Conservation (phyloP, 306 rosid species). For the Cucurbita ficifolia region DNA sequence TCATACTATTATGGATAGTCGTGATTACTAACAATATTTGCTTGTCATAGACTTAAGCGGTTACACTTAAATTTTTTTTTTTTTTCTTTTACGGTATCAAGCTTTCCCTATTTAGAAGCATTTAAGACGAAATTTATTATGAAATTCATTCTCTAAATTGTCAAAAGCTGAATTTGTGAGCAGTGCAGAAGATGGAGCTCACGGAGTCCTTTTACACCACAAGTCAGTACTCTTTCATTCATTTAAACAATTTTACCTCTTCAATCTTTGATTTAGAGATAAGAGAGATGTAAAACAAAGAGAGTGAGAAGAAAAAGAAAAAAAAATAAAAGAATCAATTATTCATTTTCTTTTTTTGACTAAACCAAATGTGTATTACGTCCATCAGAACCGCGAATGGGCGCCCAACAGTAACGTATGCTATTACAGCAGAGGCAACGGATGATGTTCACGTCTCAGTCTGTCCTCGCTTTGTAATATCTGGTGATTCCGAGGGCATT, state of each 20-base stretch:
- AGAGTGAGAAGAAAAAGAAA: no score
- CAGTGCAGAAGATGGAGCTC: constrained; percentile 66
- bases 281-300: no score
- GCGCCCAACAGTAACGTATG: constrained; percentile 59
- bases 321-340: neutral
- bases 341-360: no score
- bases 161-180: neutral
- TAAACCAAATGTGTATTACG: neutral
- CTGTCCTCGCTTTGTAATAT: constrained; percentile 72
- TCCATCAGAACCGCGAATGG: constrained; percentile 51
- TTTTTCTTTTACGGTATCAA: no score
- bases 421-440: constrained; percentile 66
- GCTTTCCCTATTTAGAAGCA: no score
- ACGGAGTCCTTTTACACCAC: constrained; percentile 68
- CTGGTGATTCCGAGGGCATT: constrained; percentile 56
- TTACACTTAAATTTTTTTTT: no score
- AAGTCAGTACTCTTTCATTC: constrained; percentile 23
- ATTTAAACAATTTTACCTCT: no score
- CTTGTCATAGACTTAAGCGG: no score
- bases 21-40: no score
- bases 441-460: constrained; percentile 56
- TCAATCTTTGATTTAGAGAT: no score
- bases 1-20: no score
- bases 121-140: no score
- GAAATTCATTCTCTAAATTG: neutral